Conservation (phyloP, 768 basidiomycete species). For the Mycena belliarum region DNA sequence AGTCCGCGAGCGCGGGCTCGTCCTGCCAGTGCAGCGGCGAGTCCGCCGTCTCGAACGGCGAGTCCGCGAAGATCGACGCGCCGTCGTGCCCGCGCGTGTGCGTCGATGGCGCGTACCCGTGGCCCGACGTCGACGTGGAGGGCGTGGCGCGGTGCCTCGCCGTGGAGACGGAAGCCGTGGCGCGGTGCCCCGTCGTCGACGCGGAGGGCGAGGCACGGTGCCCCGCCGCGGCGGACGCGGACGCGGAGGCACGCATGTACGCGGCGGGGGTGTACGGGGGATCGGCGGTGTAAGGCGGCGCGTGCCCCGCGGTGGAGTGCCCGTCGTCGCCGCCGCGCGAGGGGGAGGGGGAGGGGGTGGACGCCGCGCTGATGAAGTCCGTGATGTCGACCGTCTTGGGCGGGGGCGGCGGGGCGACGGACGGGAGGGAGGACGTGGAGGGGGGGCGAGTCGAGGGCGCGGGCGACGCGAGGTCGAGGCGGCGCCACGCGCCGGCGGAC, state of each 20-base stretch:
- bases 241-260: too few species aligned
- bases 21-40: conserved; percentile 20
- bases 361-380: conserved; percentile 1
- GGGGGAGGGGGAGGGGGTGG: too few species aligned
- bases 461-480: conserved; percentile 19
- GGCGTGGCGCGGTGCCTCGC: not conserved
- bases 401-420: not conserved
- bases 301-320: not conserved
- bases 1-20: conserved; percentile 22
- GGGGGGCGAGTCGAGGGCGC: not conserved
- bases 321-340: not conserved
- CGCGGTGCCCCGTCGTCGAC: too few species aligned
- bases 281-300: too few species aligned
- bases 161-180: too few species aligned
- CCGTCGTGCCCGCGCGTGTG: not conserved
- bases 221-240: too few species aligned
- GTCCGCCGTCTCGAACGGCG: conserved; percentile 14
- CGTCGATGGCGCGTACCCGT: not conserved
- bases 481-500: conserved; percentile 16
- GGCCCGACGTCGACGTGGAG: not conserved
- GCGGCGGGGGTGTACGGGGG: too few species aligned
- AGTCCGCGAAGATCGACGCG: conserved; percentile 16
- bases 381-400: not conserved
- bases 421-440: not conserved
- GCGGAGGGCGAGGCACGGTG: too few species aligned